Evolutionary conservation across 805 yeast species (phyloP).

Genomic region (Kodamaea restingae): DNA sequence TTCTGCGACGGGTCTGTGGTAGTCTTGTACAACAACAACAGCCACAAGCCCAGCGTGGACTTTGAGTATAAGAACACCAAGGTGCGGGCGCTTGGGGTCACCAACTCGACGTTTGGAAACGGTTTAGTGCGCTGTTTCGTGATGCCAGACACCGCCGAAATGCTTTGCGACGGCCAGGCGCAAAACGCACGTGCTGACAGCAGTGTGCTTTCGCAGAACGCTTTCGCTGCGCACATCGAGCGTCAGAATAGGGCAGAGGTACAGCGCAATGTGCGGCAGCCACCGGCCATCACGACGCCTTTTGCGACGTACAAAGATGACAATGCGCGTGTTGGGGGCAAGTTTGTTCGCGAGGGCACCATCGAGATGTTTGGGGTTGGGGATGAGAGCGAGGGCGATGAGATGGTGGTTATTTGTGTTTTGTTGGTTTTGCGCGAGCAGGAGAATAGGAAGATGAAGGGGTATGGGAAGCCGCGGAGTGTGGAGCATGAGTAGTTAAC

Average conservation of each 20-base stretch:
- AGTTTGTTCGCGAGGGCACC: conserved; percentile 19
- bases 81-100: conserved; percentile 28
- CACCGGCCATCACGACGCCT: conserved; percentile 22
- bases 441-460: conserved; percentile 31
- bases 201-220: conserved; percentile 12
- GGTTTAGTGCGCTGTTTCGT: conserved; percentile 24
- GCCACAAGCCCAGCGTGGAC: conserved; percentile 29
- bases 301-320: conserved; percentile 29
- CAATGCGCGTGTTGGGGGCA: conserved; percentile 19
- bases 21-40: conserved; percentile 25
- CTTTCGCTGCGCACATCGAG: conserved; percentile 19
- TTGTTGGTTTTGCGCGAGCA: conserved; percentile 30
- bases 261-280: conserved; percentile 16
- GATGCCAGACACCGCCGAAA: conserved; percentile 16
- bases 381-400: conserved; percentile 14
- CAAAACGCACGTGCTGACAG: conserved; percentile 12
- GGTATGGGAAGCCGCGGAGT: conserved; percentile 15
- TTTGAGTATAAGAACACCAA: conserved; percentile 24
- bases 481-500: neutral
- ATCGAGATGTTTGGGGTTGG: conserved; percentile 17
- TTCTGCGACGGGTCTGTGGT: conserved; percentile 17
- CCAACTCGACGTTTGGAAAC: conserved; percentile 34
- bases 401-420: conserved; percentile 21
- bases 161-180: conserved; percentile 20
- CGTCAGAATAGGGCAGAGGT: conserved; percentile 19